Conservation (phyloP, 2,329 filamentous ascomycete genomes). For the Elsinoe fawcettii region DNA sequence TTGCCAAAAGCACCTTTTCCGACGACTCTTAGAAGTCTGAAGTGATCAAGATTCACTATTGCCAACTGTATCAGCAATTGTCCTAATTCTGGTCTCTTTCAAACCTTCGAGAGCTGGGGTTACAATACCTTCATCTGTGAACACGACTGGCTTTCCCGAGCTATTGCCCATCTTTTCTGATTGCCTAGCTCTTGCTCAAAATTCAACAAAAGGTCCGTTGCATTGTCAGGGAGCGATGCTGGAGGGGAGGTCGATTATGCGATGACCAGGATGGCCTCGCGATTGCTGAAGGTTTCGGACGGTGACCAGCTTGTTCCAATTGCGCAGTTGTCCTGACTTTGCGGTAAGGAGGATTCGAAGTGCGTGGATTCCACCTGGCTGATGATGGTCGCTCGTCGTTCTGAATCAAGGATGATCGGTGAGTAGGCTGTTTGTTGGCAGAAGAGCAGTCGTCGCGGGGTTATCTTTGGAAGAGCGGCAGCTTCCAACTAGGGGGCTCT, state of each 20-base stretch:
- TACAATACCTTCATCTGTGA: constrained; percentile 78
- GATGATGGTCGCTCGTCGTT: background rate
- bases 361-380: background rate
- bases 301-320: background rate
- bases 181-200: constrained; percentile 11
- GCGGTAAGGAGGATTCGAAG: background rate
- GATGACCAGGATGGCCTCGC: constrained; percentile 12
- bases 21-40: constrained; percentile 87
- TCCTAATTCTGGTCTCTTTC: background rate
- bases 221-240: background rate
- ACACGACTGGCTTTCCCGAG: constrained; percentile 86
- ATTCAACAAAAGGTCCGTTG: background rate
- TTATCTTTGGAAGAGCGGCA: constrained; percentile 11
- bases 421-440: background rate
- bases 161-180: constrained; percentile 71
- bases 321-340: background rate
- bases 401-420: background rate
- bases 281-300: background rate
- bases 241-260: background rate
- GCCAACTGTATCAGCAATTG: background rate
- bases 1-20: constrained; percentile 98
- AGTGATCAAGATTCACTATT: constrained; percentile 92
- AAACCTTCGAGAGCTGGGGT: background rate
- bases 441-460: constrained; percentile 2
- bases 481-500: background rate